phyloP scores from a whole-genome alignment of 2,329 filamentous ascomycete genomes.

The Arthrobotrys iridis region DNA sequence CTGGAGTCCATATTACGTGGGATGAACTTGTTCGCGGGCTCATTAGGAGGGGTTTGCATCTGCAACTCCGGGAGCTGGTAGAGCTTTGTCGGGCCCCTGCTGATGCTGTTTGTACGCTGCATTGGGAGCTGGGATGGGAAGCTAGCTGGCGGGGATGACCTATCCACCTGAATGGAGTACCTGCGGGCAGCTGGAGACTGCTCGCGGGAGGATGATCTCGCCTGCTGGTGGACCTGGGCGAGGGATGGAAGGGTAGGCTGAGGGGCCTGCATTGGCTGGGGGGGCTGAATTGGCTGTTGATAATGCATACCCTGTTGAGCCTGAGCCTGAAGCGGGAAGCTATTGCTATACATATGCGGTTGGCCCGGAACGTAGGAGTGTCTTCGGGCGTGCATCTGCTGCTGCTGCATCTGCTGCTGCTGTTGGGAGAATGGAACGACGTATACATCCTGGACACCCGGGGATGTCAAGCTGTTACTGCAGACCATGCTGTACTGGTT shows the following conservation, averaged over 20 bases:
- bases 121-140: constrained; percentile 48
- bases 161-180: constrained; percentile 46
- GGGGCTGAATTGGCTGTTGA: constrained; percentile 22
- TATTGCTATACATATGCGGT: constrained; percentile 42
- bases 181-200: constrained; percentile 48
- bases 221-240: constrained; percentile 39
- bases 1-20: constrained; percentile 45
- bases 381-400: constrained; percentile 28
- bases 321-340: constrained; percentile 33
- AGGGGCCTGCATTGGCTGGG: not conserved
- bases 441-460: constrained; percentile 51
- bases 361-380: constrained; percentile 47
- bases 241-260: constrained; percentile 20
- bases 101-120: constrained; percentile 47
- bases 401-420: constrained; percentile 35
- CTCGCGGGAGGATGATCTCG: constrained; percentile 31
- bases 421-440: constrained; percentile 49
- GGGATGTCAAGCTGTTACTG: constrained; percentile 52
- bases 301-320: constrained; percentile 31
- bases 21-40: constrained; percentile 48
- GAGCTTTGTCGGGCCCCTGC: constrained; percentile 37
- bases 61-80: constrained; percentile 48
- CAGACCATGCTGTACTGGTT: constrained; percentile 45
- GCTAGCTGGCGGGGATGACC: constrained; percentile 33
- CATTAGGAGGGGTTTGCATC: constrained; percentile 23